Evolutionary conservation across 345 rosid species (phyloP), one percentile per base, ranked within the genome.

Genomic region (Camelina sativa): DNA sequence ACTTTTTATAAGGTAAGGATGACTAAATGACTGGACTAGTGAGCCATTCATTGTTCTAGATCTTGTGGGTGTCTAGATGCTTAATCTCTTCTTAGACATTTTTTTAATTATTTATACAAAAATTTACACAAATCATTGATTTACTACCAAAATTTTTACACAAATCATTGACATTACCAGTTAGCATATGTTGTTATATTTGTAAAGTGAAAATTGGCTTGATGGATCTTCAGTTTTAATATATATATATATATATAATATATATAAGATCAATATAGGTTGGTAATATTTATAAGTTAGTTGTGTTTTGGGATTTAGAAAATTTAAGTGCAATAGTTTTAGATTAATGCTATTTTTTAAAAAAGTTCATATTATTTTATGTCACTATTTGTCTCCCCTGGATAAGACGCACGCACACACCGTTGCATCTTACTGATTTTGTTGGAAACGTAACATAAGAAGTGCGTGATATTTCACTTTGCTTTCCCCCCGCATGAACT

Each of bases 1-100:
- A 69, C 44, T 32, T 69, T 44, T 69, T 44, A 28, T 28, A 8
- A 46, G 25, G 48, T 6, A 46, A 2, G 35, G 44, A 56, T 69
- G 20, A 43, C 72, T 53, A 17, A 20, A 20, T 52, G 32, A 22
- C 34, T 25, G 1, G 35, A 37, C 11, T 37, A 34, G 1, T 34
- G 30, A n/a, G 25, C 30, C 5, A 28, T 28, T n/a, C 16, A 12
- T 53, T 12, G 4, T 53, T 32, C 34, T 53, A 55, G 19, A 55
- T 55, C 37, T 55, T 12, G 2, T 8, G 16, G 59, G 5, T 54
- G 59, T 54, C 37, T 12, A 54, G 8, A 35, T 54, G 59, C 59
- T 54, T 2, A 12, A 12, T 25, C 37, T 54, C 16, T 54, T 54
- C 1, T 5, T 23, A 23, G 4, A 52, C 34, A 22, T 22, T 53